A percentile compares a stretch with the other conserved stretches of the same genome.
Evolutionary conservation across 345 rosid genomes (phyloP).

Genomic region (Aquilaria yunnanensis): DNA sequence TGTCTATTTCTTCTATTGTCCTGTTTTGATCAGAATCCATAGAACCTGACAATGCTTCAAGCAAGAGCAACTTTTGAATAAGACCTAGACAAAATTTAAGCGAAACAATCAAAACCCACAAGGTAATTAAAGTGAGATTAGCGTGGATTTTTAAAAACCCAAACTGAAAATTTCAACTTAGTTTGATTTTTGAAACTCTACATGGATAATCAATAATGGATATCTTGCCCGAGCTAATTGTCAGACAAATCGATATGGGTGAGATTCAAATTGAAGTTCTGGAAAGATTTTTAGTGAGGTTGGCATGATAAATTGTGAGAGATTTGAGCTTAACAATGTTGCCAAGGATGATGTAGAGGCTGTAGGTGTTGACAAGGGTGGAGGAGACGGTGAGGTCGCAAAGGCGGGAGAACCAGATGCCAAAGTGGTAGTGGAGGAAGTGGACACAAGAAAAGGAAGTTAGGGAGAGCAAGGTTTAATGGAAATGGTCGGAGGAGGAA

Average conservation of each 20-base stretch:
- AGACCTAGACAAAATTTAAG: too few species aligned
- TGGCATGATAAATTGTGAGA: constrained; percentile 58
- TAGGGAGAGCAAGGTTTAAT: constrained; percentile 46
- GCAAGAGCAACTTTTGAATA: too few species aligned
- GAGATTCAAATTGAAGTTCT: constrained; percentile 38
- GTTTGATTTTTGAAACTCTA: too few species aligned
- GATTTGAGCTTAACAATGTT: constrained; percentile 55
- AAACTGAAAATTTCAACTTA: too few species aligned
- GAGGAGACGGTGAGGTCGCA: constrained; percentile 58
- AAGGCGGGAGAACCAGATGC: constrained; percentile 64
- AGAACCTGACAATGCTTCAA: too few species aligned
- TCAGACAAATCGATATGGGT: constrained; percentile 77
- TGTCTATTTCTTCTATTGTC: constrained; percentile 35
- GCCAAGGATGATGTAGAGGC: constrained; percentile 70
- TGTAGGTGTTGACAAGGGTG: constrained; percentile 53
- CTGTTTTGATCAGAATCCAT: constrained; percentile 28
- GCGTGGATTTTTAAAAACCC: too few species aligned
- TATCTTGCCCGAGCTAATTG: constrained; percentile 63
- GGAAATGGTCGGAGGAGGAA: constrained; percentile 46
- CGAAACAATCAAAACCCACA: too few species aligned
- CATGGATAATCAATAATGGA: constrained; percentile 23
- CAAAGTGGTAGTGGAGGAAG: constrained; percentile 63
- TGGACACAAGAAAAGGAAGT: constrained; percentile 52
- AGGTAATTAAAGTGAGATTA: too few species aligned
- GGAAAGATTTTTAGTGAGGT: constrained; percentile 64